phyloP scores from a whole-genome alignment of 176 grass and related monocot genomes.

The maize (Zea mays) region Zm-B73-REFERENCE-NAM-5.0 NC_050099.1:243791501-243792000 shows the following conservation, averaged over 20 bases:
- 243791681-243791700: slow-evolving; percentile 2
- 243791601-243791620: slow-evolving; percentile 26
- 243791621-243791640: slow-evolving; percentile 14
- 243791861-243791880: not conserved
- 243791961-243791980: not conserved
- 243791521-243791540: slow-evolving; percentile 72
- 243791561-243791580: slow-evolving; percentile 66
- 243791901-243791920: not conserved
- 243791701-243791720: slow-evolving; percentile 9
- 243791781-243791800: not conserved
- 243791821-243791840: not conserved
- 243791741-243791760: not conserved
- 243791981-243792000: not conserved
- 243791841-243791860: not conserved
- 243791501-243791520: slow-evolving; percentile 78
- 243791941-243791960: not conserved
- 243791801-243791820: not conserved
- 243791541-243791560: slow-evolving; percentile 71
- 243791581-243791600: slow-evolving; percentile 73
- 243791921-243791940: not conserved
- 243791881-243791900: not conserved
- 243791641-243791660: slow-evolving; percentile 14
- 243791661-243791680: not conserved
- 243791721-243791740: not conserved
- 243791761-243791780: not conserved